Percentiles rank a stretch among this genome's conserved stretches.
These are phyloP conservation scores for Sclerotinia trifoliorum DNA, from an alignment of 2,329 filamentous ascomycete genomes.

Conservation along the genomic window DNA sequence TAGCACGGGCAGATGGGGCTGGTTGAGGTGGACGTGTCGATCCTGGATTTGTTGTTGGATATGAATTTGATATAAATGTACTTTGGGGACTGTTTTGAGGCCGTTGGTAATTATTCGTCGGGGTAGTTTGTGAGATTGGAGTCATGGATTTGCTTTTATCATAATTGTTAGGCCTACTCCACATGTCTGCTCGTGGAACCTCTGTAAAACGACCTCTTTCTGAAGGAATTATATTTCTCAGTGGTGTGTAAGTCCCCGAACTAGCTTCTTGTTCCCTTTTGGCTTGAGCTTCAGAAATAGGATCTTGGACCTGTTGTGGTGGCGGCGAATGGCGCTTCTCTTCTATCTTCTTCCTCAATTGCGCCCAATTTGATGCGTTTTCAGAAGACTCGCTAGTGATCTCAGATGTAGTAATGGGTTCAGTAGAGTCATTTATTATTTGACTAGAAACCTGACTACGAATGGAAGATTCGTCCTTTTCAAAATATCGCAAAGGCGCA, in stretches of 20 bases:
- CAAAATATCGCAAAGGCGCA: slow-evolving; percentile 1
- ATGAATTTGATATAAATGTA: neutral
- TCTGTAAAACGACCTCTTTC: slow-evolving; percentile 1
- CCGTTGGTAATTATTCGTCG: neutral
- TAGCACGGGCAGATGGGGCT: neutral
- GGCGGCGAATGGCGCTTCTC: slow-evolving; percentile 3
- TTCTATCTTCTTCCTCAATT: slow-evolving; percentile 27
- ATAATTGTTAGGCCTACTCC: slow-evolving; percentile 16
- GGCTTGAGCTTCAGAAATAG: slow-evolving; percentile 30
- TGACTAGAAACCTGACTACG: slow-evolving; percentile 2
- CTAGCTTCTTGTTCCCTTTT: slow-evolving; percentile 35
- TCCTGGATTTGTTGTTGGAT: neutral
- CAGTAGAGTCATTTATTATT: slow-evolving; percentile 5
- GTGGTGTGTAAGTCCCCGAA: slow-evolving; percentile 32
- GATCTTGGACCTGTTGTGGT: slow-evolving; percentile 10
- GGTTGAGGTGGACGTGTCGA: neutral
- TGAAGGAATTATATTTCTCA: slow-evolving; percentile 22
- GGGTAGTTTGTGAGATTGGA: too few species aligned
- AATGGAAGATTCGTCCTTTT: neutral
- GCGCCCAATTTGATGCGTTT: slow-evolving; percentile 24
- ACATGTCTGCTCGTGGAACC: slow-evolving; percentile 12
- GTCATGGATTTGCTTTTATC: neutral
- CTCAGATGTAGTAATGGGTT: neutral
- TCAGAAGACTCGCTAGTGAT: neutral
- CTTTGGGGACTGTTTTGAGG: neutral